A percentile compares a stretch with the other conserved stretches of the same genome.
These are phyloP conservation scores for Nemania sp. DNA, from an alignment of 2,329 filamentous ascomycete genomes.

Conservation along the genomic window DNA sequence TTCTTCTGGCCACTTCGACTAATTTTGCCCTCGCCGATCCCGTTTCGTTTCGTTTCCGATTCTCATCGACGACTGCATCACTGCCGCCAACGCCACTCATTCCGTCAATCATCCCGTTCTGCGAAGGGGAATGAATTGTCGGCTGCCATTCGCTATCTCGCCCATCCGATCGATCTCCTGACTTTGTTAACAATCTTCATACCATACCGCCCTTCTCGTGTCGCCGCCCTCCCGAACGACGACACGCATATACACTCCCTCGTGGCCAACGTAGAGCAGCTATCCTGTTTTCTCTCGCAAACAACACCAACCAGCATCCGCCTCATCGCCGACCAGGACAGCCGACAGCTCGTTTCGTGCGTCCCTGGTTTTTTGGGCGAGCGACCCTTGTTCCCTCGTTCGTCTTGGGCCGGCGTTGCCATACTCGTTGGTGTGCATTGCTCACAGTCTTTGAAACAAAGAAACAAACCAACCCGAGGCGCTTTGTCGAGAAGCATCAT, in stretches of 20 bases:
- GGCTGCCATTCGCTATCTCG: constrained; percentile 4
- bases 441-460: constrained; percentile 25
- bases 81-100: too few relatives aligned
- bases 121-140: constrained; percentile 27
- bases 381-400: constrained; percentile 23
- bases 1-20: constrained; percentile 19
- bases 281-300: background rate
- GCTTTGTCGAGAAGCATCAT: constrained; percentile 19
- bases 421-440: constrained; percentile 30
- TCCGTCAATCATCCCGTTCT: constrained; percentile 23
- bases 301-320: background rate
- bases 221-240: too few relatives aligned
- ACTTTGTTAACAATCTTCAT: too few relatives aligned
- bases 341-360: background rate
- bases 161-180: too few relatives aligned
- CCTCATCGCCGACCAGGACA: background rate
- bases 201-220: background rate
- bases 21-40: constrained; percentile 13
- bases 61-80: constrained; percentile 17
- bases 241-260: constrained; percentile 20
- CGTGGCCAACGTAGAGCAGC: background rate
- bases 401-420: constrained; percentile 14
- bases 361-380: constrained; percentile 2
- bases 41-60: constrained; percentile 7
- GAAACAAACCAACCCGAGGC: constrained; percentile 19